Evolutionary conservation across 2,329 filamentous ascomycete genomes (phyloP).

Genomic region (Laburnicola sp.): DNA sequence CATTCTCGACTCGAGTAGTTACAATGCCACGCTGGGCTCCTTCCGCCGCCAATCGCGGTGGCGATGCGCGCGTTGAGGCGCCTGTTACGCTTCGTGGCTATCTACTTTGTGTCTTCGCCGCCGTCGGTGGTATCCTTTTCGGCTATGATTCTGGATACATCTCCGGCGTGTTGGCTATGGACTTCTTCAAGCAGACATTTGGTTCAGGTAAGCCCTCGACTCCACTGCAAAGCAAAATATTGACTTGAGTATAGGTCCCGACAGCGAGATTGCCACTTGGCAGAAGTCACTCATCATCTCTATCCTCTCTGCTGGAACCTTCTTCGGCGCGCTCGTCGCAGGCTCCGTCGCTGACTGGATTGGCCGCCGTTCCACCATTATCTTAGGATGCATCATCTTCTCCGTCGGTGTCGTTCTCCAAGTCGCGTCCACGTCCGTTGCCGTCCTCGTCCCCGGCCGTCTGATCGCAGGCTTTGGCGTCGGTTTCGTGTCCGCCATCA

Average conservation of each 20-base stretch:
- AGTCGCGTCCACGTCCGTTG: conserved; percentile 38
- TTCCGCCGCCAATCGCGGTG: conserved; percentile 31
- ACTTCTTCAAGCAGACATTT: conserved; percentile 42
- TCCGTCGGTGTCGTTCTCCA: conserved; percentile 45
- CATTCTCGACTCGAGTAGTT: background rate
- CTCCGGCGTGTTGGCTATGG: conserved; percentile 61
- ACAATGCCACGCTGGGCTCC: conserved; percentile 35
- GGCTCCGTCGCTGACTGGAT: conserved; percentile 68
- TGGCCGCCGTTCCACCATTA: conserved; percentile 68
- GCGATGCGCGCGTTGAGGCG: conserved; percentile 58
- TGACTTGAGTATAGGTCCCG: conserved; percentile 60
- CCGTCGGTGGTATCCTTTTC: conserved; percentile 68
- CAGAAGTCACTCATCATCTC: conserved; percentile 76
- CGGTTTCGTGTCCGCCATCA: conserved; percentile 45
- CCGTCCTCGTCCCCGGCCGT: conserved; percentile 44
- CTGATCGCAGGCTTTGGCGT: conserved; percentile 47
- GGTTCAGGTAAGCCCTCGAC: conserved; percentile 42
- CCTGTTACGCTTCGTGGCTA: conserved; percentile 53
- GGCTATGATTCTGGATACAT: conserved; percentile 80
- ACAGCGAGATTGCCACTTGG: conserved; percentile 39
- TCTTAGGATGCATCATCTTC: conserved; percentile 42
- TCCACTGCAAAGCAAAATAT: background rate
- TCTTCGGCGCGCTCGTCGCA: conserved; percentile 72
- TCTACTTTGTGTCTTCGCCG: conserved; percentile 51
- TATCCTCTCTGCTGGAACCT: conserved; percentile 82